Percentiles rank a stretch among this genome's conserved stretches.
Conservation (phyloP, 352 stramenopile genomes). For the Pelagophyceae sp. region DNA sequence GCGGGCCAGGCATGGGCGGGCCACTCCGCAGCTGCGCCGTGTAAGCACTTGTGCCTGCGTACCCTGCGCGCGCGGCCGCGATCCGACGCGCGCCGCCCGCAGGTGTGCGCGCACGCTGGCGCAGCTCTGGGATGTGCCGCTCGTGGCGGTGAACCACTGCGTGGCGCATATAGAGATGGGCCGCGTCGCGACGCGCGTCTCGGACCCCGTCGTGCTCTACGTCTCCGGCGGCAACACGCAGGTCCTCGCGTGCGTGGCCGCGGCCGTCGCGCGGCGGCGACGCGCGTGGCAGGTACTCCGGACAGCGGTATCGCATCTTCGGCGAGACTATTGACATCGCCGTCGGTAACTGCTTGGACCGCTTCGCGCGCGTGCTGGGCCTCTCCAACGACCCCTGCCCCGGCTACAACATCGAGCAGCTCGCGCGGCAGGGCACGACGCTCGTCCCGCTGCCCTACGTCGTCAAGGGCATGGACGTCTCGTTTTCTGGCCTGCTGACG, state of each 20-base stretch:
- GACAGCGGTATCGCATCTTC: slow-evolving; percentile 92
- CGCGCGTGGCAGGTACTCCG: slow-evolving; percentile 39
- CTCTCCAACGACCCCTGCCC: slow-evolving; percentile 96
- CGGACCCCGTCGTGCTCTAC: slow-evolving; percentile 95
- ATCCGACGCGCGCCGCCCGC: not conserved
- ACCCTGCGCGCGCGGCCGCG: not conserved
- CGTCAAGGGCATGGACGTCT: slow-evolving; percentile 99
- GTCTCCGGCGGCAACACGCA: slow-evolving; percentile 98
- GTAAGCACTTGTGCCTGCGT: not conserved
- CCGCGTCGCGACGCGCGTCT: slow-evolving; percentile 81
- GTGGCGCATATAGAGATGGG: slow-evolving; percentile 99
- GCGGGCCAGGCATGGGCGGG: slow-evolving; percentile 90
- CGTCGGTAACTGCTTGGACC: slow-evolving; percentile 98
- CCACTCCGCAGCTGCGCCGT: slow-evolving; percentile 90
- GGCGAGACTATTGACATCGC: slow-evolving; percentile 99
- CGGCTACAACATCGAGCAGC: slow-evolving; percentile 98
- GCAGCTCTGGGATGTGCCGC: slow-evolving; percentile 84
- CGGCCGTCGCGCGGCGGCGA: not conserved
- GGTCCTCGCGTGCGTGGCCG: slow-evolving; percentile 41
- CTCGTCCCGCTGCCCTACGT: slow-evolving; percentile 86
- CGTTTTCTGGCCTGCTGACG: slow-evolving; percentile 92
- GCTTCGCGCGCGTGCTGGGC: slow-evolving; percentile 72
- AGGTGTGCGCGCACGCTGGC: slow-evolving; percentile 75
- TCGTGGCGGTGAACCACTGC: slow-evolving; percentile 98
- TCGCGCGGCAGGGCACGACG: slow-evolving; percentile 59